Conservation (phyloP, 805 yeast species). For the Sugiyamaella floridensis region DNA sequence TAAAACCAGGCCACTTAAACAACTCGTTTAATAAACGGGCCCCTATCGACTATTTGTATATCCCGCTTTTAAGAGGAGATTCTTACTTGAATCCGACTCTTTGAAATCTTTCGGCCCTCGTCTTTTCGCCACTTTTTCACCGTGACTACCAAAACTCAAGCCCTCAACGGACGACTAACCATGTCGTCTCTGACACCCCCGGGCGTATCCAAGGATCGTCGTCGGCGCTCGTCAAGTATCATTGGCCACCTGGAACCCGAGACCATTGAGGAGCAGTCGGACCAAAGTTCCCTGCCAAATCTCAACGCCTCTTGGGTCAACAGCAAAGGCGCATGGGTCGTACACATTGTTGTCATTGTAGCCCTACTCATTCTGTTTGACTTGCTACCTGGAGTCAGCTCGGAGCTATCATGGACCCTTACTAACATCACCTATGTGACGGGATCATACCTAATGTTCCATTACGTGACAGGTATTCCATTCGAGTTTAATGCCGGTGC, state of each 20-base stretch:
- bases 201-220: conserved; percentile 14
- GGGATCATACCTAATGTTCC: conserved; percentile 94
- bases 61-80: no score
- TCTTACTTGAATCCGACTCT: no score
- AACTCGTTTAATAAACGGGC: no score
- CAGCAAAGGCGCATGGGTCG: conserved; percentile 89
- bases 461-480: conserved; percentile 93
- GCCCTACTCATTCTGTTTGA: conserved; percentile 71
- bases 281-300: conserved; percentile 82
- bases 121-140: not conserved
- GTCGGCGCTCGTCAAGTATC: conserved; percentile 81
- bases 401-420: conserved; percentile 87
- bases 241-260: conserved; percentile 93
- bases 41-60: no score
- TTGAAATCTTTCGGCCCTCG: no score
- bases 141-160: not conserved
- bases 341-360: conserved; percentile 77
- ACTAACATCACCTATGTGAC: conserved; percentile 85
- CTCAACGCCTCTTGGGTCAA: conserved; percentile 96
- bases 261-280: conserved; percentile 83
- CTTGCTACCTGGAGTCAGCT: conserved; percentile 70
- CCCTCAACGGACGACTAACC: not conserved
- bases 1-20: no score
- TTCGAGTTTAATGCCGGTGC: conserved; percentile 97
- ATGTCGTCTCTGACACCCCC: conserved; percentile 5